Evolutionary conservation across 108 stramenopile genomes (phyloP), one percentile per base, ranked within the genome.

Genomic region (Cylindrotheca fusiformis): DNA sequence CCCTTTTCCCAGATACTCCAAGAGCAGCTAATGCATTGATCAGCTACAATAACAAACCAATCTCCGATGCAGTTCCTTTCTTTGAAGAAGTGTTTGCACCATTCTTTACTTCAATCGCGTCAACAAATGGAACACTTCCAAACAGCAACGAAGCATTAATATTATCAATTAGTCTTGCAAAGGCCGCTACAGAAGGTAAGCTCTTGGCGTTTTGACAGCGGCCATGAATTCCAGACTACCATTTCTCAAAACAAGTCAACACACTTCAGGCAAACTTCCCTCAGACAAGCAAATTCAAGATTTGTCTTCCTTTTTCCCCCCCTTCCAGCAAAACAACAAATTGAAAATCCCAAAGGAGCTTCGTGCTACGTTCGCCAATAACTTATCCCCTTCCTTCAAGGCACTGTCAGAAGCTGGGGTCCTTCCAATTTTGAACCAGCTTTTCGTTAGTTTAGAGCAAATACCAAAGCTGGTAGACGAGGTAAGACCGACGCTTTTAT

Each of bases 1-100:
- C 75, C 36, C 63, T 95, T 5, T 95, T 95, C 68, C 95, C 96
- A 29, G 95, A 95, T 64, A 95, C 94, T 24, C 96, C 91, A 5
- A 72, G 91, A 1, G 93, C 93, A 0, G 96, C 87, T 46, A 95
- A 95, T 72, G 94, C 93, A 2, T 58, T 92, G 19, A 67, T 96
- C 25, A 86, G 87, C 65, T 97, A 82, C 81, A 97, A 97, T 76
- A 95, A 97, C 77, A 86, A 90, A 67, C 87, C 83, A 1, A 88
- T 91, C 6, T 47, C 54, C 31, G 89, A 93, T 10, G 94, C 94
- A 1, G 83, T 95, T 3, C 95, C 95, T 0, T 65, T 88, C 25
- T 94, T 96, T 69, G 89, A 92, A 44, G 93, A 94, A 72, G 70
- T 94, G 22, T 71, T 94, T 56, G 84, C 90, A 10, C 95, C 95